Base-by-base conservation (phyloP, 495 filamentous ascomycete species). In the Trichocladium uniseriatum region DNA sequence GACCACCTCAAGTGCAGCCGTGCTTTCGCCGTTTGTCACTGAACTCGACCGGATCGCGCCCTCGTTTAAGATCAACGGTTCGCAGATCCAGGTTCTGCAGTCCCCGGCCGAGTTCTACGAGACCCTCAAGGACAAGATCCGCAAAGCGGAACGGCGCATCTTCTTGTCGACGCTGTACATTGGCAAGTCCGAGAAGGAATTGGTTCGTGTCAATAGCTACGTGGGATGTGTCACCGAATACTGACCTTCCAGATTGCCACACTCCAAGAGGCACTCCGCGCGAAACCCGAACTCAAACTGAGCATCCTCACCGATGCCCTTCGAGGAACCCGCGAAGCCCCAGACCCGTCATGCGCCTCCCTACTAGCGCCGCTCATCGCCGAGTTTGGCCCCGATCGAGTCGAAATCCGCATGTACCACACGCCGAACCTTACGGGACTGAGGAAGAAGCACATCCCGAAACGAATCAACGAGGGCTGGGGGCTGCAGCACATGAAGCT, bases 401-500 rank as follows among this genome's bases (percentile, higher is more conserved):
- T 97, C 37, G 88, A 97, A 54, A 80, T 99, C 53, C 83, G 89
- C 42, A 89, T 97, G 88, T 97, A 89, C 65, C 92, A 99, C 67
- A 97, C 94, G 1, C 94, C 92, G 2, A 99, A 97, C 55, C 68
- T 99, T 24, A 95, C 86, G 0, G 94, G 92, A 0, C 53, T 90
- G 38, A 78, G 82, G 39, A 97, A 97, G 71, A 80, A 79, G 56
- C 63, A 86, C 55, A 76, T 97, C 37, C 92, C 92, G 2, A 83
- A 80, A 53, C 78, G 92, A 9, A 88, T 97, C 60, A 99, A 99
- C 57, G 92, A 99, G 64, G 92, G 92, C 31, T 99, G 92, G 91
- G 92, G 92, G 13, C 69, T 99, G 37, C 92, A 99, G 61, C 92
- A 99, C 61, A 99, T 99, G 88, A 99, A 99, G 74, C 76, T 99